Evolutionary conservation across 2,329 filamentous ascomycete genomes (phyloP).

Genomic region (Leptodontidium sp.): DNA sequence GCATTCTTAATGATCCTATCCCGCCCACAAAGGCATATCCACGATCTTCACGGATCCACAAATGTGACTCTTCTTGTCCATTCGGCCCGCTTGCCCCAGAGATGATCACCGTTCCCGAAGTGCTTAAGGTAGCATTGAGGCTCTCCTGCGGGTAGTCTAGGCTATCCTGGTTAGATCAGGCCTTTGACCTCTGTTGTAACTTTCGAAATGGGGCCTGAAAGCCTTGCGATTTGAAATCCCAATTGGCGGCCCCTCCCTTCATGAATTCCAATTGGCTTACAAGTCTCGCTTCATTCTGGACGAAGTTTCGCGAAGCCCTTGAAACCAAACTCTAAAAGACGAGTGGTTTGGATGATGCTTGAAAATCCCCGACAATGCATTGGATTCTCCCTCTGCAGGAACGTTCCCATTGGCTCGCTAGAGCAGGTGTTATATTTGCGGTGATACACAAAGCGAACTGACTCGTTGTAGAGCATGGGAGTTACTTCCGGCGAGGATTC

Average conservation of each 20-base stretch:
- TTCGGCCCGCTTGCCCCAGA: neutral
- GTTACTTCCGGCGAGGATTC: neutral
- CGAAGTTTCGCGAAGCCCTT: constrained; percentile 17
- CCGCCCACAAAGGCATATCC: neutral
- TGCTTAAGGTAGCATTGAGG: neutral
- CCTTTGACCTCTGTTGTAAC: neutral
- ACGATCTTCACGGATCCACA: neutral
- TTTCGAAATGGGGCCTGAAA: neutral
- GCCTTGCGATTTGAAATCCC: neutral
- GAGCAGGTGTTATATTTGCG: neutral
- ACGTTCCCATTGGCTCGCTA: neutral
- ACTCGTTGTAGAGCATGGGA: constrained; percentile 8
- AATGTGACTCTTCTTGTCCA: neutral
- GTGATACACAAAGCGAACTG: constrained; percentile 6
- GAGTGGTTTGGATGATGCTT: constrained; percentile 19
- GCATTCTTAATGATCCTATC: neutral
- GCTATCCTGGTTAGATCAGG: neutral
- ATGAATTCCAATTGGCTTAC: neutral
- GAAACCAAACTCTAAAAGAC: constrained; percentile 8
- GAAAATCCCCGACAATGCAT: constrained; percentile 9
- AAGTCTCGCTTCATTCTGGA: neutral
- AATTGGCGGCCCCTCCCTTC: neutral
- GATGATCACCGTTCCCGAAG: neutral
- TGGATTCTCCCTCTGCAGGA: neutral
- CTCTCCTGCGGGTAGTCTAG: constrained; percentile 1